Evolutionary conservation across 1,139 yeast genomes (phyloP), one percentile per base, ranked within the genome.

Genomic region (Taphrina wiesneri): DNA sequence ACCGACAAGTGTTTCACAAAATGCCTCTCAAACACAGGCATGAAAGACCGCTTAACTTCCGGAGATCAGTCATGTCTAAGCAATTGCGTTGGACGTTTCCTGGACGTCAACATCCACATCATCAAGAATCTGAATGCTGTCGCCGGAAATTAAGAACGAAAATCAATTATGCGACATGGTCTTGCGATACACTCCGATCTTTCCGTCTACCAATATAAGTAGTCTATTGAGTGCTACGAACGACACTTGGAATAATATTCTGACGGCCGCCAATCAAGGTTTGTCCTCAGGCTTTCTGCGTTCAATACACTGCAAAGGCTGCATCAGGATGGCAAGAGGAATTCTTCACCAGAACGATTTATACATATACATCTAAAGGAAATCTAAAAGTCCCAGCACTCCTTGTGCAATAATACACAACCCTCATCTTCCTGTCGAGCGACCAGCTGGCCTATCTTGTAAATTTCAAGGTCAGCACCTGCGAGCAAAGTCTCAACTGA

Each of bases 391-490:
- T 60, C 64, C 69, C 69, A 67, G 32, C 47, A 45, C 30, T 67
- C 69, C 21, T 62, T 21, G 60, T 71, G 63, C 41, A 65, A 46
- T 51, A 71, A 67, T 21, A 57, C 34, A 39, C 72, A 70, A 36
- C 67, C 63, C 15, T 67, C 59, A 25, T 52, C 52, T 11, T 61
- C 70, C 13, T 23, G 49, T 3, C 68, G 62, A 15, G 81, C 81
- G 34, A 81, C 85, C 73, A 95, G 82, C 70, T 82, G 77, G 73
- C 99, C 99, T 74, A 95, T 90, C 63, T 81, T 81, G 74, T 85
- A 86, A 3, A 92, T 93, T 13, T 49, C 64, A 9, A 81, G 83
- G 79, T 93, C 97, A 54, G 85, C 86, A 66, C 79, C 78, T 71
- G 80, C 77, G 70, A 93, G 81, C 70, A 83, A 79, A 67, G 79